Percentiles rank a stretch among this genome's conserved stretches.
phyloP scores from a whole-genome alignment of 2,329 filamentous ascomycete species.

The Trichoderma aggressivum region DNA sequence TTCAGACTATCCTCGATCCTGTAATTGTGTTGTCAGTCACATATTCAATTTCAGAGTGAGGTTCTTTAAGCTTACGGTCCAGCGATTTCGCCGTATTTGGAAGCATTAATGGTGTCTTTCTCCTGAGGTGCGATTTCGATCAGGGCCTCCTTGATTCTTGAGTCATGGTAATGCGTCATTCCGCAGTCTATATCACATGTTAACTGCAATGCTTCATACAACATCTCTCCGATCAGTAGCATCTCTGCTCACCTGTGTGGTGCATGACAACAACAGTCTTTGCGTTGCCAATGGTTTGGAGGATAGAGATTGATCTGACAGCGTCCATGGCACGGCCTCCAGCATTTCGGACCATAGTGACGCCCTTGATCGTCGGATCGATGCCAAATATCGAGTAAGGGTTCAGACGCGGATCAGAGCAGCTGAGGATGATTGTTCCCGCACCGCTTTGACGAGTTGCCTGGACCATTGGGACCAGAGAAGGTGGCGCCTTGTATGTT shows the following conservation, averaged over 20 bases:
- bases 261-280: neutral
- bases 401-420: slow-evolving; percentile 3
- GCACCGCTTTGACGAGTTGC: neutral
- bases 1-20: slow-evolving; percentile 1
- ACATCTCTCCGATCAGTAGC: too few species aligned
- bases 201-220: neutral
- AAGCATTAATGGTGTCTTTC: neutral
- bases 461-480: neutral
- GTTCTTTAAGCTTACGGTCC: neutral
- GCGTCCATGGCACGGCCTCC: slow-evolving; percentile 6
- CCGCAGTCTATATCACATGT: neutral
- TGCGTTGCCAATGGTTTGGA: neutral
- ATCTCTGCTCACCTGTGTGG: neutral
- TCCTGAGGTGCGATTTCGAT: neutral
- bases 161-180: slow-evolving; percentile 3
- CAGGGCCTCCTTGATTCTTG: neutral
- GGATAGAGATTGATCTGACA: neutral
- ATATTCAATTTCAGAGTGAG: neutral
- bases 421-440: neutral
- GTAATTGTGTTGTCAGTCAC: neutral
- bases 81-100: neutral
- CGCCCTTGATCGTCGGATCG: neutral
- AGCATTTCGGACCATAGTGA: slow-evolving; percentile 9
- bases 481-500: neutral
- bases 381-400: neutral